A percentile compares a stretch with the other conserved stretches of the same genome.
phyloP scores from a whole-genome alignment of 257 asterid species.

The Solanum piurae region DNA sequence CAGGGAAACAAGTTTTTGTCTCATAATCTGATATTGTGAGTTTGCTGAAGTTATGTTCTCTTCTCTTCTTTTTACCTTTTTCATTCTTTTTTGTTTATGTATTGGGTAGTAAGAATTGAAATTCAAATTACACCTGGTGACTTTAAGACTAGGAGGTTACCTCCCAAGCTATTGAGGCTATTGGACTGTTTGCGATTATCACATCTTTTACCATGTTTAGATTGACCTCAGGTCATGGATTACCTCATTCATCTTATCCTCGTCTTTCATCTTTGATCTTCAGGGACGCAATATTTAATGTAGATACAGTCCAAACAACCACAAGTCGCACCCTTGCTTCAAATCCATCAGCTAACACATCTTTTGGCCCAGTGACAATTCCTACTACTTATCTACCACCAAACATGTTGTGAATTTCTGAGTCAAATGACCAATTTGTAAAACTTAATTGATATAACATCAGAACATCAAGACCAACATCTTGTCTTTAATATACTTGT shows the following conservation, averaged over 20 bases:
- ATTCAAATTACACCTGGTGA: not conserved
- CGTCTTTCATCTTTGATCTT: not conserved
- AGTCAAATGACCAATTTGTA: not conserved
- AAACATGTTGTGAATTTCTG: not conserved
- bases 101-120: not conserved
- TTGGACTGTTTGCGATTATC: not conserved
- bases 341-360: not conserved
- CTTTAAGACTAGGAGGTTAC: not conserved
- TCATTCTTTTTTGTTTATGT: not conserved
- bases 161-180: not conserved
- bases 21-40: not conserved
- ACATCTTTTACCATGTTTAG: not conserved
- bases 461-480: not conserved
- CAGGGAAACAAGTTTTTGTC: not conserved
- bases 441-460: not conserved
- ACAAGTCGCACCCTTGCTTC: not conserved
- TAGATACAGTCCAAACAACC: not conserved
- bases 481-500: not conserved
- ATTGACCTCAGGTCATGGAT: not conserved
- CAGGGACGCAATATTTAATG: not conserved
- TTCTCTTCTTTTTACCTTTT: not conserved
- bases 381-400: not conserved
- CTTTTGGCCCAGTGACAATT: not conserved
- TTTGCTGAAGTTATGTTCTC: not conserved
- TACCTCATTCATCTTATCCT: not conserved